Evolutionary conservation across 805 yeast species (phyloP), one percentile per base, ranked within the genome.

Genomic region (Yamadazyma endophytica): DNA sequence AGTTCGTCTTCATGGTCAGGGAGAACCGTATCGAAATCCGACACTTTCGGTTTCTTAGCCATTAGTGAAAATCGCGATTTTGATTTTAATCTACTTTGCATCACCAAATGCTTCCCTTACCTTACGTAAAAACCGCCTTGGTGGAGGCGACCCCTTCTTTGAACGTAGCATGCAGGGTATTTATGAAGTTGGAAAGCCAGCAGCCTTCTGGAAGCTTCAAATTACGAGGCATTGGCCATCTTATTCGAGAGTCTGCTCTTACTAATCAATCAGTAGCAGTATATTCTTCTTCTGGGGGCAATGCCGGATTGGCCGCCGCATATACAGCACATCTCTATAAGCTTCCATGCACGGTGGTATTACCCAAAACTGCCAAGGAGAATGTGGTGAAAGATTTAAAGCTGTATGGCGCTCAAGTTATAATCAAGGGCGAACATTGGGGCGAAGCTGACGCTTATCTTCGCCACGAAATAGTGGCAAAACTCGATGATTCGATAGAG

Each of bases 201-300:
- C 80, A 75, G 43, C 80, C 80, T 5, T 63, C 76, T 9, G 79
- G 79, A 1, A 68, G 76, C 35, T 75, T 75, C 55, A 75, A 75
- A 49, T 56, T 74, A 13, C 56, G 81, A 43, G 80, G 81, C 1
- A 59, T 75, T 17, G 78, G 79, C 5, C 47, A 70, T 36, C 54
- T 71, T 25, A 62, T 75, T 20, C 44, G 51, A n/a, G 42, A 46
- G 9, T 52, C 58, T 2, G 21, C 11, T 19, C 9, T 9, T 9
- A 19, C 21, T n/a, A n/a, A n/a, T n/a, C n/a, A n/a, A n/a, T 14
- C 25, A 9, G 42, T 55, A 14, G 37, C 44, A 6, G 54, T 54
- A 3, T 51, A 43, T 31, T 45, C 56, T 2, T 52, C 60, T 4
- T 53, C 61, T 2, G 64, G 62, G n/a, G 63, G 62, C 2, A 58